Evolutionary conservation across 768 basidiomycete genomes (phyloP).

Genomic region (Xanthoconium purpureum): DNA sequence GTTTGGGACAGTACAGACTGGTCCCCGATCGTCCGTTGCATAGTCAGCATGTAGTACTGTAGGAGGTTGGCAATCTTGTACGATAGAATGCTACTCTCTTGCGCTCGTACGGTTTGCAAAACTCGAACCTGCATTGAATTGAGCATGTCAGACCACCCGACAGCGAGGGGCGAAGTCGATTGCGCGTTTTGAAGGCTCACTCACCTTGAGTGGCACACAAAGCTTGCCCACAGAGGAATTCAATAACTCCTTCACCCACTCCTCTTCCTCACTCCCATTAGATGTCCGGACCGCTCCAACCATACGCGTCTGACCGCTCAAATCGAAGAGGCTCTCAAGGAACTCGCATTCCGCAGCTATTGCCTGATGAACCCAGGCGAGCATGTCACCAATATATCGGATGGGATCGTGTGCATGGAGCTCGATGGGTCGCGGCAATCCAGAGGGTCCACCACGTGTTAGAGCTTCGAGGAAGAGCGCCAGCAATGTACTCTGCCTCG

Average conservation of each 20-base stretch:
- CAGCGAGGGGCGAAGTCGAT: neutral
- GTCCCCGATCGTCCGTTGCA: slow-evolving; percentile 89
- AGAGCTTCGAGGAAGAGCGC: slow-evolving; percentile 83
- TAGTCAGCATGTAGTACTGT: slow-evolving; percentile 91
- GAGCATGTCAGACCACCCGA: neutral
- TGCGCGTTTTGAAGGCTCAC: neutral
- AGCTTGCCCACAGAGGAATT: slow-evolving; percentile 80
- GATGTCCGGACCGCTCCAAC: slow-evolving; percentile 66
- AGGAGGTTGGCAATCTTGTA: slow-evolving; percentile 95
- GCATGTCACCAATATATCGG: slow-evolving; percentile 96
- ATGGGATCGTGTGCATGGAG: slow-evolving; percentile 97
- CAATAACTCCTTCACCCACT: slow-evolving; percentile 76
- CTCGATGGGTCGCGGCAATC: slow-evolving; percentile 89
- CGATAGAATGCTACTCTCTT: slow-evolving; percentile 88
- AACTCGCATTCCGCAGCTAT: slow-evolving; percentile 96
- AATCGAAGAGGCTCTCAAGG: slow-evolving; percentile 79
- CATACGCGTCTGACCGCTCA: slow-evolving; percentile 57
- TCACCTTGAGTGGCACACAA: slow-evolving; percentile 84
- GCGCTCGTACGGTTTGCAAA: slow-evolving; percentile 89
- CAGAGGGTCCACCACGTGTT: slow-evolving; percentile 83
- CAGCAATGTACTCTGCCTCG: slow-evolving; percentile 77
- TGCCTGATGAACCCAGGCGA: slow-evolving; percentile 96
- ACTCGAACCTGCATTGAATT: slow-evolving; percentile 70
- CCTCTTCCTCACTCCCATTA: slow-evolving; percentile 62
- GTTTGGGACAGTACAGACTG: slow-evolving; percentile 73